A percentile compares a stretch with the other conserved stretches of the same genome.
Conservation (phyloP, 495 filamentous ascomycete genomes). For the Daldinia childiae region DNA sequence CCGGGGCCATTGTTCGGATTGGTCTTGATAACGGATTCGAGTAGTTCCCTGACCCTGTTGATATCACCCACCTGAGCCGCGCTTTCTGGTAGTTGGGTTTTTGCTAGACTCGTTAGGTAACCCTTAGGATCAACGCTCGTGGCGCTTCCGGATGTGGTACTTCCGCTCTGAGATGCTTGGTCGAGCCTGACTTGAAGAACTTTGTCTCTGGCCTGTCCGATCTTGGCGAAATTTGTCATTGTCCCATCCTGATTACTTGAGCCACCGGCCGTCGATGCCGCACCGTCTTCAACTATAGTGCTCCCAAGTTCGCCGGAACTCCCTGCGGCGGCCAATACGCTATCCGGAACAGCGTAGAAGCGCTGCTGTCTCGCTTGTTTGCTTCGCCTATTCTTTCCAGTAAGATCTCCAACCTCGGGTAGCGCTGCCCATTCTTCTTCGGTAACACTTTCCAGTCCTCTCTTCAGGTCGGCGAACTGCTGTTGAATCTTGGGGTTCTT, state of each 20-base stretch:
- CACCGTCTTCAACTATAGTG: constrained; percentile 81
- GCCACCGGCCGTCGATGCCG: constrained; percentile 54
- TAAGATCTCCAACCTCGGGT: constrained; percentile 95
- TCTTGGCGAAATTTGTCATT: constrained; percentile 98
- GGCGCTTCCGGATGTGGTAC: constrained; percentile 79
- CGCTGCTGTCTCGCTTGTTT: constrained; percentile 83
- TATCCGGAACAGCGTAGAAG: constrained; percentile 97
- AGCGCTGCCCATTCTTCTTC: constrained; percentile 98
- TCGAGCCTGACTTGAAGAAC: constrained; percentile 91
- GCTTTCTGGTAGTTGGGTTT: constrained; percentile 77
- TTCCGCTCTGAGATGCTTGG: constrained; percentile 77
- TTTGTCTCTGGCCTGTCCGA: constrained; percentile 93
- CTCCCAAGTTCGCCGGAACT: constrained; percentile 84
- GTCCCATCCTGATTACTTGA: constrained; percentile 75
- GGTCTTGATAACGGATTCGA: constrained; percentile 94
- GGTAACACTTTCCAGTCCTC: constrained; percentile 84
- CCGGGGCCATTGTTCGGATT: constrained; percentile 96
- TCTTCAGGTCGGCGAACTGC: constrained; percentile 95
- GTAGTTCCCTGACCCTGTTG: constrained; percentile 89
- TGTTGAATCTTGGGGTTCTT: constrained; percentile 99
- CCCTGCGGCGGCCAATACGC: constrained; percentile 87
- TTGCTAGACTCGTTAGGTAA: constrained; percentile 89
- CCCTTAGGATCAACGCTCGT: constrained; percentile 96
- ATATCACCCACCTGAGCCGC: constrained; percentile 92
- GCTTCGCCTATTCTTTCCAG: constrained; percentile 86